Base-by-base conservation (phyloP, 2,329 filamentous ascomycete species). In the Dothistroma pini region DNA sequence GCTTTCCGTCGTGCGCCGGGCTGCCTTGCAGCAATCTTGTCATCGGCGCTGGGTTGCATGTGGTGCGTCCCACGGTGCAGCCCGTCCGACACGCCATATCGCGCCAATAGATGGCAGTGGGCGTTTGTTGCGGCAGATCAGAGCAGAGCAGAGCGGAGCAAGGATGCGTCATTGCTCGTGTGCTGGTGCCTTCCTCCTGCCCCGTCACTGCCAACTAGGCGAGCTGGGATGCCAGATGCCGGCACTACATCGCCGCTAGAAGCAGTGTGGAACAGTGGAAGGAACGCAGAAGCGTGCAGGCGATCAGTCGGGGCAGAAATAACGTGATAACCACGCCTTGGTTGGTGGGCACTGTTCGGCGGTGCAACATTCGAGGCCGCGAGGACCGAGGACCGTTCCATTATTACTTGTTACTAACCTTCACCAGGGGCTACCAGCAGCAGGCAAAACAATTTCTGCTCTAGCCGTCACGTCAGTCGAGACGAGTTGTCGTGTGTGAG, bases 171-270 rank as follows among this genome's bases (percentile, higher is more conserved):
- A 51, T 29, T 51, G 21, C 48, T 29, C 48, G 48, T 51, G 48
- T 51, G 48, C 21, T 31, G 22, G 8, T 31, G 47, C 47, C 47
- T 49, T 21, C 35, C 16, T 38, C 35, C 38, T 44, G 6, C 16
- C 12, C 38, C n/a, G n/a, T 44, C 12, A 12, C 16, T 2, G 38
- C n/a, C 12, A 14, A 41, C 35, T 14, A 10, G 9, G 35, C 35
- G 8, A 4, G 4, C 47, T 29, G 3, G 8, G 21, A 9, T 50
- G 21, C 48, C 5, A 16, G 21, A 50, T 51, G 21, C 48, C 48
- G 48, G 29, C 51, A 29, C 51, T 53, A 53, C 21, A 25, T 31
- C 49, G 49, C 49, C 49, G 21, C 49, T 25, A 52, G 49, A 52
- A 52, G 49, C 22, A 2, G 2, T 35, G 5, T 53, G 4, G 51